A percentile compares a stretch with the other conserved stretches of the same genome.
phyloP scores from a whole-genome alignment of 805 yeast species.

The Jamesozyma hellenica region DNA sequence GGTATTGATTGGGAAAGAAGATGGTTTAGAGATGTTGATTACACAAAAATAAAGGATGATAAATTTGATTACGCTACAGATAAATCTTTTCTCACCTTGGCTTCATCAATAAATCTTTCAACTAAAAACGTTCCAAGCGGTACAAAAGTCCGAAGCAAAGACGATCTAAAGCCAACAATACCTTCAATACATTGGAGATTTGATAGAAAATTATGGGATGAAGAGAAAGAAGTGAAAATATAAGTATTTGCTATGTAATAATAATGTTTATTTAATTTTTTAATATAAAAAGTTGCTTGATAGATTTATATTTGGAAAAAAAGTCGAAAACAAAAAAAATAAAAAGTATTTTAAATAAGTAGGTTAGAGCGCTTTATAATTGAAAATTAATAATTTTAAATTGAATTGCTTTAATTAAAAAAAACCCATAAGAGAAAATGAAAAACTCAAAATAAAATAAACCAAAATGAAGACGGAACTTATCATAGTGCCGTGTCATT shows the following conservation, averaged over 20 bases:
- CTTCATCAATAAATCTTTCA: conserved; percentile 37
- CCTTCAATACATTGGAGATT: conserved; percentile 65
- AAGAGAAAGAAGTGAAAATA: conserved; percentile 44
- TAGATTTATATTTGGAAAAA: too few species aligned
- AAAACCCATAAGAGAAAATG: background rate
- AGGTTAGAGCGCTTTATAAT: too few species aligned
- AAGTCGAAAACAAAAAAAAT: too few species aligned
- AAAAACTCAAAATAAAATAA: background rate
- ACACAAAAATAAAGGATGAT: conserved; percentile 15
- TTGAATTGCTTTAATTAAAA: too few species aligned
- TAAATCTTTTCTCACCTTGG: conserved; percentile 31
- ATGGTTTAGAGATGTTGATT: conserved; percentile 60
- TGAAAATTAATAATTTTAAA: too few species aligned
- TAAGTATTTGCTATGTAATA: background rate
- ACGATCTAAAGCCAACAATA: conserved; percentile 37
- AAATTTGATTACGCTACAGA: background rate
- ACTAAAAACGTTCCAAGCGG: conserved; percentile 62
- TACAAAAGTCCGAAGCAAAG: conserved; percentile 42
- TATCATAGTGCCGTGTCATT: conserved; percentile 52
- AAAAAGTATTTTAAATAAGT: too few species aligned
- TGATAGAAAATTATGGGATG: conserved; percentile 41
- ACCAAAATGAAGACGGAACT: conserved; percentile 18
- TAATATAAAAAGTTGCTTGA: background rate
- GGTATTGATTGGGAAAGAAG: conserved; percentile 66
- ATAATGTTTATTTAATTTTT: background rate